Conservation (phyloP, 148 eudicot species). For the Linanthus parryae region DNA sequence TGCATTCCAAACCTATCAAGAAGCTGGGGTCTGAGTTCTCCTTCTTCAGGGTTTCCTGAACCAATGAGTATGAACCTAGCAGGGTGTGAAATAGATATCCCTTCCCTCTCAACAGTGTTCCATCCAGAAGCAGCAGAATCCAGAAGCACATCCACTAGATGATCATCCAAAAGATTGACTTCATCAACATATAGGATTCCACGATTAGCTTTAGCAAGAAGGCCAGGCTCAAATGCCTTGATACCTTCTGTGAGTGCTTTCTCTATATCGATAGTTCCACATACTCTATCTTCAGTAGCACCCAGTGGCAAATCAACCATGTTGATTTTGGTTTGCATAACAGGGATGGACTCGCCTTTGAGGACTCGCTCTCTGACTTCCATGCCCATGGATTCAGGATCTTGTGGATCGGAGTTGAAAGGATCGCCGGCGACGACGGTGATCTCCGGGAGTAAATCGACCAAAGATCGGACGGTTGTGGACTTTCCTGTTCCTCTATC, state of each 20-base stretch:
- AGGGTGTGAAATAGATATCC: slow-evolving; percentile 93
- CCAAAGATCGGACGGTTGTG: slow-evolving; percentile 80
- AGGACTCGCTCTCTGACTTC: slow-evolving; percentile 74
- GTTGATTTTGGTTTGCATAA: slow-evolving; percentile 62
- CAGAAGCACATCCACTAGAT: slow-evolving; percentile 83
- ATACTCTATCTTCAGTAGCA: slow-evolving; percentile 94
- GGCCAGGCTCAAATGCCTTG: slow-evolving; percentile 98
- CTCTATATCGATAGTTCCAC: slow-evolving; percentile 95
- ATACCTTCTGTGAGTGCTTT: slow-evolving; percentile 92
- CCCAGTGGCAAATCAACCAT: slow-evolving; percentile 97
- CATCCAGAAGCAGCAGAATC: slow-evolving; percentile 98
- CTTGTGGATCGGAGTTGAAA: slow-evolving; percentile 94
- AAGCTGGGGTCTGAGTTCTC: slow-evolving; percentile 83
- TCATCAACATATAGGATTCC: slow-evolving; percentile 90
- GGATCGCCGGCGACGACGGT: slow-evolving; percentile 78
- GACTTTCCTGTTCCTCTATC: slow-evolving; percentile 97
- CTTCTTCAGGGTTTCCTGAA: slow-evolving; percentile 92
- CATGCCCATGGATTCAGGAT: slow-evolving; percentile 79
- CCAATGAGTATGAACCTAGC: slow-evolving; percentile 85
- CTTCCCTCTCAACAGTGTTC: slow-evolving; percentile 95
- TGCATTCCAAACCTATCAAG: slow-evolving; percentile 97
- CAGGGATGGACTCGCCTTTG: slow-evolving; percentile 63
- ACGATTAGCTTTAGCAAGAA: slow-evolving; percentile 91
- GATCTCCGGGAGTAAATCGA: slow-evolving; percentile 89
- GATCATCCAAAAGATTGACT: slow-evolving; percentile 85